Conservation (phyloP, 169 alveolate species). For the Eimeria acervulina region DNA sequence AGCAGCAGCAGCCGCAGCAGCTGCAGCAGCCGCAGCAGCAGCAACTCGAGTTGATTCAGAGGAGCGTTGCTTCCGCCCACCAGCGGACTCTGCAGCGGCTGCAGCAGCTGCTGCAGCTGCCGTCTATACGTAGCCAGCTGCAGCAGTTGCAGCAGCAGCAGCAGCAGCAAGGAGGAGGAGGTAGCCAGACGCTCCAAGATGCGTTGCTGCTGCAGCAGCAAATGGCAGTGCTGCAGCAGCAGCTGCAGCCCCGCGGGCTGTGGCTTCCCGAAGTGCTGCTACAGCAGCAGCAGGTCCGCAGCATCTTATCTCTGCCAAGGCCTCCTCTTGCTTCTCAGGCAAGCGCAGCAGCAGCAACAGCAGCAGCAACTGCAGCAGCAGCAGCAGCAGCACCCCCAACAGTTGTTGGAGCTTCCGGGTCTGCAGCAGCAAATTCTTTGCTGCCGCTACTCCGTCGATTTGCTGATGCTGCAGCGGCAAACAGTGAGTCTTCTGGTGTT, state of each 20-base stretch:
- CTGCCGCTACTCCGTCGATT: slow-evolving; percentile 8
- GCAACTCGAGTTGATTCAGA: not conserved
- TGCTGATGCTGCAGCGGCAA: not conserved
- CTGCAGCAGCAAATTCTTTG: not conserved
- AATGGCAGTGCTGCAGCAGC: slow-evolving; percentile 11
- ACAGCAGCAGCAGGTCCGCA: slow-evolving; percentile 10
- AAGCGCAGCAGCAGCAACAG: not conserved
- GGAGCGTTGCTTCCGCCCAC: slow-evolving; percentile 25
- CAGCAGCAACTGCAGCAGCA: slow-evolving; percentile 22
- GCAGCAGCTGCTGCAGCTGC: slow-evolving; percentile 17
- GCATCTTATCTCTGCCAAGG: not conserved
- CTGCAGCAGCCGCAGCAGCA: not conserved
- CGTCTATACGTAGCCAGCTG: not conserved
- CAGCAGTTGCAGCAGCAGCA: slow-evolving; percentile 12
- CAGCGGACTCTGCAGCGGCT: not conserved
- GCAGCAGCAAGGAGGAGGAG: slow-evolving; percentile 30
- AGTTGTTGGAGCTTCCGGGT: not conserved
- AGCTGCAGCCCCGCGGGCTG: not conserved
- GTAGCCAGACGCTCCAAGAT: not conserved
- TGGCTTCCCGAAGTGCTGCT: not conserved
- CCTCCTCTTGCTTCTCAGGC: not conserved
- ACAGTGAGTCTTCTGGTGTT: not conserved
- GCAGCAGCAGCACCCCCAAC: not conserved
- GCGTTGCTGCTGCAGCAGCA: slow-evolving; percentile 31
- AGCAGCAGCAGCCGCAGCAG: not conserved